A percentile compares a stretch with the other conserved stretches of the same genome.
Conservation (phyloP, 2,329 filamentous ascomycete genomes). For the Dactylellina parvicollis region DNA sequence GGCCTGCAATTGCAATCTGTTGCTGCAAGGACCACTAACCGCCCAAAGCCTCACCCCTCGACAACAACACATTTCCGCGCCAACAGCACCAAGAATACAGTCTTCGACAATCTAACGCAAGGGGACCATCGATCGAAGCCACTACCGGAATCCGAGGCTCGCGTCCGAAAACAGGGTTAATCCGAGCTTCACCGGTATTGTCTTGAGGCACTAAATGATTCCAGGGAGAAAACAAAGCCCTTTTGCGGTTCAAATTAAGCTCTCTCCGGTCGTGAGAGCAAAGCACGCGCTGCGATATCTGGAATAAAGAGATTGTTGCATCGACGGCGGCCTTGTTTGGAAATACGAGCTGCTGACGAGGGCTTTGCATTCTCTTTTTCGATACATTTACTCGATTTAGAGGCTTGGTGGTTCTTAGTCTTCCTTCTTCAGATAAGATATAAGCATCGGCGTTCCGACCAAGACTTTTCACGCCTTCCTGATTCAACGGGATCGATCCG, state of each 20-base stretch:
- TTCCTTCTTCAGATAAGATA: conserved; percentile 22
- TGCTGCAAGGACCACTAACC: not conserved
- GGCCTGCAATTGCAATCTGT: not conserved
- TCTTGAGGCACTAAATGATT: conserved; percentile 4
- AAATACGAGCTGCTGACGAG: conserved; percentile 17
- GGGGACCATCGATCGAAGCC: conserved; percentile 26
- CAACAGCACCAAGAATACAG: not conserved
- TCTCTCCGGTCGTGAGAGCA: conserved; percentile 20
- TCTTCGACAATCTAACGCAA: conserved; percentile 43
- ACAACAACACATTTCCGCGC: conserved; percentile 28
- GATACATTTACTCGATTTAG: conserved; percentile 26
- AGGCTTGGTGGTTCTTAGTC: conserved; percentile 2
- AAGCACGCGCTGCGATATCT: conserved; percentile 30
- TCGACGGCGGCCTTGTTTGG: conserved; percentile 7
- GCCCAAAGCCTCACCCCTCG: not conserved
- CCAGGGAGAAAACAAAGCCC: not conserved
- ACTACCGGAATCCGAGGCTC: conserved; percentile 27
- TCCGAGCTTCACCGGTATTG: conserved; percentile 7
- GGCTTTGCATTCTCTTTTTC: not conserved
- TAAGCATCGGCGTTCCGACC: conserved; percentile 15
- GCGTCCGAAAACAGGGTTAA: conserved; percentile 10
- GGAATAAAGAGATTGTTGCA: conserved; percentile 2
- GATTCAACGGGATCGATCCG: conserved; percentile 32
- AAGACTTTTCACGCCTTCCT: conserved; percentile 30
- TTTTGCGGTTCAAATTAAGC: conserved; percentile 25